Percentiles rank a stretch among this genome's conserved stretches.
phyloP scores from a whole-genome alignment of 139 green algal genomes.

The Astrephomene gubernaculifera region DNA sequence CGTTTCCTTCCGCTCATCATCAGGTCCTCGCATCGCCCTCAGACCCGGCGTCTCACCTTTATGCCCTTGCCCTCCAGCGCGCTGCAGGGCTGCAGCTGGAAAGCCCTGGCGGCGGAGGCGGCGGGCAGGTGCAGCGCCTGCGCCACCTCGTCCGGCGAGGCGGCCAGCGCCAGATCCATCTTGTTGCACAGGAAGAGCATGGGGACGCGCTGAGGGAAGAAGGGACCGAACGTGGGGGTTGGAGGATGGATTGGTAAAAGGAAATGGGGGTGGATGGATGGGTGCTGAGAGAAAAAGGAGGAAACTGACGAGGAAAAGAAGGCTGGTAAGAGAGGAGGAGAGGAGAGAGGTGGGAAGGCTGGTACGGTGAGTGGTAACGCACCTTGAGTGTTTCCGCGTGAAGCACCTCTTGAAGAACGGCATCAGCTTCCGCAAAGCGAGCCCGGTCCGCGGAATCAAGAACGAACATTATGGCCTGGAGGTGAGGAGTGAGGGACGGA shows the following conservation, averaged over 20 bases:
- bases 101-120: slow-evolving; percentile 61
- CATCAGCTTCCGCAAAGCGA: slow-evolving; percentile 1
- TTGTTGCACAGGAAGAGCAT: slow-evolving; percentile 83
- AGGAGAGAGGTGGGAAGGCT: no score
- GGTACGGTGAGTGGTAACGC: no score
- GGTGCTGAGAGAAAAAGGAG: no score
- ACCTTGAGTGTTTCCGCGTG: background rate
- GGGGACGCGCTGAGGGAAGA: slow-evolving; percentile 50
- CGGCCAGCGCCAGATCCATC: slow-evolving; percentile 68
- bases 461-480: slow-evolving; percentile 78
- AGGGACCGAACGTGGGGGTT: no score
- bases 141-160: slow-evolving; percentile 63
- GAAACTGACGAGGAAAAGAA: no score
- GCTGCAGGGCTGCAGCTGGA: slow-evolving; percentile 76
- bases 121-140: slow-evolving; percentile 66
- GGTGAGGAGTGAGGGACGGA: background rate
- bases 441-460: slow-evolving; percentile 71
- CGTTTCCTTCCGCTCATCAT: background rate
- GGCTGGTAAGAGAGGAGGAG: no score
- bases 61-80: slow-evolving; percentile 69
- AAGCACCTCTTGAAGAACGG: slow-evolving; percentile 15
- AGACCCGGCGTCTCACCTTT: background rate
- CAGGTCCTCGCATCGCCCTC: background rate
- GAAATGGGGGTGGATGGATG: no score
- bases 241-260: no score